These are phyloP conservation scores for Kodamaea plutei DNA, from an alignment of 1,139 yeast species.

Conservation along the genomic window DNA sequence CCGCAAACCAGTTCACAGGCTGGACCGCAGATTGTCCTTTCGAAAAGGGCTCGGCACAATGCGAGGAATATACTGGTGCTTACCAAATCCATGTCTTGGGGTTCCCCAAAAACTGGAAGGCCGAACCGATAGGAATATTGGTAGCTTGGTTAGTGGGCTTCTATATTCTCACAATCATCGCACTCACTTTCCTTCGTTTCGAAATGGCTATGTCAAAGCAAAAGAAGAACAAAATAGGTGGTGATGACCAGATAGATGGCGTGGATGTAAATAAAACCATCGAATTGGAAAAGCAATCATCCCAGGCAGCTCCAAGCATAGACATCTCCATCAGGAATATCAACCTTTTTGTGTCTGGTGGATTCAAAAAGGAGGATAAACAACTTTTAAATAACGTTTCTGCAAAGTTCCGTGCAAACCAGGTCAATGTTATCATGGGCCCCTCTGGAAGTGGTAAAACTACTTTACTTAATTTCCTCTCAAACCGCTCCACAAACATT, in stretches of 20 bases:
- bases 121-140: constrained; percentile 19
- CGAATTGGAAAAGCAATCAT: neutral
- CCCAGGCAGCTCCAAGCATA: neutral
- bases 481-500: constrained; percentile 55
- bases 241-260: constrained; percentile 15
- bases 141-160: constrained; percentile 18
- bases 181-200: constrained; percentile 16
- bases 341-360: constrained; percentile 3
- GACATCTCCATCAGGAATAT: constrained; percentile 2
- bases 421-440: constrained; percentile 79
- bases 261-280: neutral
- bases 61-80: constrained; percentile 19
- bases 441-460: constrained; percentile 90
- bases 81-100: constrained; percentile 19
- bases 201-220: constrained; percentile 19
- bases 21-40: constrained; percentile 21
- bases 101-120: constrained; percentile 20
- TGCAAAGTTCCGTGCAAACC: constrained; percentile 14
- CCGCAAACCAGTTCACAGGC: constrained; percentile 19
- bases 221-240: constrained; percentile 18
- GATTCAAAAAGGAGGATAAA: constrained; percentile 6
- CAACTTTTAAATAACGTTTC: constrained; percentile 15
- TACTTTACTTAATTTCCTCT: constrained; percentile 61
- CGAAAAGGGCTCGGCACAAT: constrained; percentile 7
- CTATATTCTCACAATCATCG: constrained; percentile 14